phyloP scores from a whole-genome alignment of 164 flowering plant genomes.

The Dillenia turbinata region DNA sequence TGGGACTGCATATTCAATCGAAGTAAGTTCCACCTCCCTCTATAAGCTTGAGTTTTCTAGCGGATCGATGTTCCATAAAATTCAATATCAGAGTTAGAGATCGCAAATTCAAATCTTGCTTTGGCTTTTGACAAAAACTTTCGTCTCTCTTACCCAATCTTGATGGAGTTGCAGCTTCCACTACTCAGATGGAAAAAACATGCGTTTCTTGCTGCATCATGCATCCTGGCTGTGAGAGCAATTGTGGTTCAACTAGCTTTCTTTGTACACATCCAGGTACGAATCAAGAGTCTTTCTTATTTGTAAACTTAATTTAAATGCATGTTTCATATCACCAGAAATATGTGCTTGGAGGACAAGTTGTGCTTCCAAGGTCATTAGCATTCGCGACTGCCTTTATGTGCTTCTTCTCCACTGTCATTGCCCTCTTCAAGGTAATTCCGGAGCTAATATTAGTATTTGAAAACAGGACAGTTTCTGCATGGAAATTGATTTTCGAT shows the following conservation, averaged over 20 bases:
- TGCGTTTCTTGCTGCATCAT: constrained; percentile 39
- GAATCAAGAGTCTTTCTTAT: neutral
- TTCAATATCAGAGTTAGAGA: neutral
- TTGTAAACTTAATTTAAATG: neutral
- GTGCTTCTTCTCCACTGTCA: constrained; percentile 43
- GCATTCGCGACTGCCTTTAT: constrained; percentile 39
- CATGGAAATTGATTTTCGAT: neutral
- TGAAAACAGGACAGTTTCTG: neutral
- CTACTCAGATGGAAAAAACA: constrained; percentile 46
- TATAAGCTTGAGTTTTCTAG: neutral
- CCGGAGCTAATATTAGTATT: neutral
- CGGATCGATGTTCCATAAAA: no score
- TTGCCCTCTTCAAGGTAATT: constrained; percentile 45
- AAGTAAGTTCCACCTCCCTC: constrained; percentile 23
- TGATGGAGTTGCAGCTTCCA: constrained; percentile 26
- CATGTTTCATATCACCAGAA: constrained; percentile 18
- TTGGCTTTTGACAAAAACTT: neutral
- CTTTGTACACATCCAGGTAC: constrained; percentile 45
- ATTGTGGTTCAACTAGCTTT: constrained; percentile 44
- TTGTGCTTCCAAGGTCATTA: constrained; percentile 23
- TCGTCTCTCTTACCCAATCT: neutral
- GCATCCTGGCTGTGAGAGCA: constrained; percentile 42
- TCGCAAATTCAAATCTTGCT: no score
- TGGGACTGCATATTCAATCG: constrained; percentile 48
- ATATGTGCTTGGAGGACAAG: constrained; percentile 31